These are phyloP conservation scores for Talaromyces sp. DNA, from an alignment of 2,329 filamentous ascomycete species.

Conservation along the genomic window DNA sequence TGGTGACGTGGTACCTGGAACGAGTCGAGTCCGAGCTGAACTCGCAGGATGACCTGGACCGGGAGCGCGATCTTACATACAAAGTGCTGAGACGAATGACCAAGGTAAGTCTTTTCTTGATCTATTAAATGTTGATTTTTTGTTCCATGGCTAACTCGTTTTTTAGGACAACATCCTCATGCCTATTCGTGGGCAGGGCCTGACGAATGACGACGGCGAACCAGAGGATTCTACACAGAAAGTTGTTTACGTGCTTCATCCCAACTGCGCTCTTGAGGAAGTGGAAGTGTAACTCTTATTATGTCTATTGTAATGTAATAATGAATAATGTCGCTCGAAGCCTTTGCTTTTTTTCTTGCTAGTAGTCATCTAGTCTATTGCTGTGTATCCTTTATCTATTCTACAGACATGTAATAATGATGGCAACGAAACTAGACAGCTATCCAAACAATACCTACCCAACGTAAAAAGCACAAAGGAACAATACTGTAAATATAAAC, in stretches of 20 bases:
- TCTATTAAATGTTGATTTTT: not conserved
- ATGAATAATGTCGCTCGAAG: not conserved
- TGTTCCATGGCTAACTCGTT: constrained; percentile 7
- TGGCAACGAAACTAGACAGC: not conserved
- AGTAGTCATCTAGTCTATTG: not conserved
- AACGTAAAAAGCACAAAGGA: too few relatives aligned
- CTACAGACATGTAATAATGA: too few relatives aligned
- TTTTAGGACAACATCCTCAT: constrained; percentile 54
- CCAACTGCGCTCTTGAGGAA: constrained; percentile 78
- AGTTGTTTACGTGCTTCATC: constrained; percentile 83
- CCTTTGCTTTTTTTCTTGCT: not conserved
- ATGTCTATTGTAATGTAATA: not conserved
- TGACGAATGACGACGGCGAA: constrained; percentile 67
- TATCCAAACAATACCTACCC: too few relatives aligned
- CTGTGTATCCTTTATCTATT: not conserved
- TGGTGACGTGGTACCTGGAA: constrained; percentile 87
- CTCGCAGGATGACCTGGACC: constrained; percentile 72
- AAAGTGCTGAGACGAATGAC: constrained; percentile 96
- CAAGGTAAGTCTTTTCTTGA: constrained; percentile 63
- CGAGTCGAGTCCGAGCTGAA: constrained; percentile 78
- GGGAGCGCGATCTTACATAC: constrained; percentile 64
- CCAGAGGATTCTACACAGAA: constrained; percentile 43
- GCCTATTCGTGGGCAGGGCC: constrained; percentile 70
- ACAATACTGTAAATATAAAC: too few relatives aligned
- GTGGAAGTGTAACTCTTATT: constrained; percentile 17